These are phyloP conservation scores for Coleophoma cylindrospora DNA, from an alignment of 2,329 filamentous ascomycete genomes.

Conservation along the genomic window DNA sequence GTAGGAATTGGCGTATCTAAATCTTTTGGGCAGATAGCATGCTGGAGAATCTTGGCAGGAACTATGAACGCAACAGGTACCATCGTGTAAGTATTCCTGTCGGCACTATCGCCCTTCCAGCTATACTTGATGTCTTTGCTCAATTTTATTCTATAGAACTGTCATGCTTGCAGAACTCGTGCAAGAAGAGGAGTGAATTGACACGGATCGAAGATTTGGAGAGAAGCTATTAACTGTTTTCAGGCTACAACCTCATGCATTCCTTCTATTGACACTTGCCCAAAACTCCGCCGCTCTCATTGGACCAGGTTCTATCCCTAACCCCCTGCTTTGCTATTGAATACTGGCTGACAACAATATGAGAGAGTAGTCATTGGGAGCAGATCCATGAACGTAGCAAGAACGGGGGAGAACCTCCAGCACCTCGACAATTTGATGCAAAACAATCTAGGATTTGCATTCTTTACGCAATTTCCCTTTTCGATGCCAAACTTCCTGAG, in stretches of 20 bases:
- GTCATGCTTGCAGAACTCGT: background rate
- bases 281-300: background rate
- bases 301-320: background rate
- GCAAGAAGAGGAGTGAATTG: background rate
- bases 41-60: background rate
- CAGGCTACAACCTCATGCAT: background rate
- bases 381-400: background rate
- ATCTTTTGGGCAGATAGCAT: background rate
- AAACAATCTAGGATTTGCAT: too few relatives aligned
- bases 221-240: background rate
- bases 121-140: background rate
- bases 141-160: background rate
- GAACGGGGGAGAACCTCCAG: too few relatives aligned
- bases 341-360: background rate
- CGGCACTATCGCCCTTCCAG: too few relatives aligned
- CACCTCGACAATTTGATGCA: too few relatives aligned
- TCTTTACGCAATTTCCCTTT: too few relatives aligned
- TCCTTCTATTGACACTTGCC: background rate
- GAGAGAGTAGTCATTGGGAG: background rate
- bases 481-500: too few relatives aligned
- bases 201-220: background rate
- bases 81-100: background rate
- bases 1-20: background rate
- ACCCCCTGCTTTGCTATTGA: background rate
- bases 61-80: background rate